These are phyloP conservation scores for Pleoardoris graminearum DNA, from an alignment of 2,329 filamentous ascomycete species.

Conservation along the genomic window DNA sequence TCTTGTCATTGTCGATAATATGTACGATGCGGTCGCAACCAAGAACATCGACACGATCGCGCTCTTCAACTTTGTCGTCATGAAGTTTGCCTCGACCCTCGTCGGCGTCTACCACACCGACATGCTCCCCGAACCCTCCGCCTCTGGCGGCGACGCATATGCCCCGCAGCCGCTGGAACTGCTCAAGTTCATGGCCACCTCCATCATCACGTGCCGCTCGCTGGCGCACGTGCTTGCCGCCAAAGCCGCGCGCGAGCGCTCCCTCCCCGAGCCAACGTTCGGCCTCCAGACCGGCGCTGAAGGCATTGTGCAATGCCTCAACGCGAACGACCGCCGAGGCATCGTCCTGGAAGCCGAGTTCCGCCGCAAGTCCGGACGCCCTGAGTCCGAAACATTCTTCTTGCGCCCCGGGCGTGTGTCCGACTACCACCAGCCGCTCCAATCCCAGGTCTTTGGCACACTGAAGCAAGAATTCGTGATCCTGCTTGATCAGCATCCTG, in stretches of 20 bases:
- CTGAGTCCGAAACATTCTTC: constrained; percentile 71
- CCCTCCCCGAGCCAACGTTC: constrained; percentile 74
- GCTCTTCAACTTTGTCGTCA: constrained; percentile 71
- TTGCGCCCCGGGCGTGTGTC: constrained; percentile 38
- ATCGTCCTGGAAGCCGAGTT: constrained; percentile 85
- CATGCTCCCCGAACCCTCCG: constrained; percentile 59
- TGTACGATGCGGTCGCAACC: constrained; percentile 63
- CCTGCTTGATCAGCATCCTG: constrained; percentile 74
- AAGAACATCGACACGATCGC: constrained; percentile 54
- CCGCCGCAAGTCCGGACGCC: constrained; percentile 77
- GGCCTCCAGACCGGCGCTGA: constrained; percentile 78
- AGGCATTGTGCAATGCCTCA: constrained; percentile 73
- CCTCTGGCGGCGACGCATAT: constrained; percentile 49
- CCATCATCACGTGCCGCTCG: constrained; percentile 73
- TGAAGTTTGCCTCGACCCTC: constrained; percentile 68
- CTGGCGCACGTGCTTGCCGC: constrained; percentile 73
- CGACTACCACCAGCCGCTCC: constrained; percentile 22
- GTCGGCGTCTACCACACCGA: constrained; percentile 83
- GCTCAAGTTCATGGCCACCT: constrained; percentile 84
- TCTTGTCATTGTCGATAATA: constrained; percentile 78
- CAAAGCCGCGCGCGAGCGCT: constrained; percentile 76
- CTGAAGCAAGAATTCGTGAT: constrained; percentile 56
- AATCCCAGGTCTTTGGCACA: constrained; percentile 27
- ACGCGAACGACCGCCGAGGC: constrained; percentile 57
- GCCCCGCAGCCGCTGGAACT: constrained; percentile 63